Base-by-base conservation (phyloP, 495 filamentous ascomycete genomes). In the Eremomyces bilateralis region DNA sequence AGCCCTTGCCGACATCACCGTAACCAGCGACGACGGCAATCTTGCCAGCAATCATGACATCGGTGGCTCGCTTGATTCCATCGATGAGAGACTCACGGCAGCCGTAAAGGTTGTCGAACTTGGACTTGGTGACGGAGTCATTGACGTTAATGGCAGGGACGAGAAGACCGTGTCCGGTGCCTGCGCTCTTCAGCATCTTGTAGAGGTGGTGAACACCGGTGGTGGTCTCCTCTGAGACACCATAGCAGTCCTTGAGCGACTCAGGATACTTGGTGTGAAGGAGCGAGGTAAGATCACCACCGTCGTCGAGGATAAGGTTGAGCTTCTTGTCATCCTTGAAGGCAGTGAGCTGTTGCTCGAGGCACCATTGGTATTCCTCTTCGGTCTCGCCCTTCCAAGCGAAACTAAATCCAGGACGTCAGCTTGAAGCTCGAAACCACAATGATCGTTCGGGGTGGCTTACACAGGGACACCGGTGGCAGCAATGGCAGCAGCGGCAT, bases 351-450 rank as follows among this genome's bases (percentile, higher is more conserved):
- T 95, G 90, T 69, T 97, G 88, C 65, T 95, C 88, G 51, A 97
- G 64, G 59, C 88, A 97, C 88, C 88, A 97, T 52, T 88, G 66
- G 73, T 97, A 97, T 67, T 97, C 88, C 67, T 95, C 88, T 62
- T 97, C 90, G 46, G 85, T 93, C 76, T 97, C 88, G 54, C 88
- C 88, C 68, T 97, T 95, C 90, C 90, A 97, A 60, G 88, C 88
- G 54, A 97, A 97, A 53, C 67, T 72, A 39, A 13, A 29, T 17
- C 4, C 36, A 12, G 31, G 46, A 29, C 51, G 52, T 8, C 30
- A 32, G 24, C 13, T n/a, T n/a, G 30, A 6, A 20, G 46, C 18
- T 38, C 16, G 15, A 27, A 34, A 11, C 16, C 8, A 35, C 10
- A 22, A 21, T 12, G 10, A 15, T 22, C 5, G 4, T 20, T 11